Base-by-base conservation (phyloP, 164 flowering plant species). In the Stephania cephalantha region DNA sequence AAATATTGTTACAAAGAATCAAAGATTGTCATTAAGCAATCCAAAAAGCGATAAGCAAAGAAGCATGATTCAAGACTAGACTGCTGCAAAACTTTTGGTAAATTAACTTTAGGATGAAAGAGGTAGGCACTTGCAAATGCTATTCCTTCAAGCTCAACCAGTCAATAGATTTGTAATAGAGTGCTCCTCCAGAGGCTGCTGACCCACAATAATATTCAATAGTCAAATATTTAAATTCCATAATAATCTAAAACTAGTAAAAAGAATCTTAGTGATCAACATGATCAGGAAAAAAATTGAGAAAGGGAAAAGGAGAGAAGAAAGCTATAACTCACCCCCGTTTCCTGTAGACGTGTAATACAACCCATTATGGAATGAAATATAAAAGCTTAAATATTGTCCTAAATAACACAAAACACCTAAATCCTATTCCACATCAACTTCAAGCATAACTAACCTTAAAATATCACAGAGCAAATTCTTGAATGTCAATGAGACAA, bases 11-110 rank as follows among this genome's bases (percentile, higher is more conserved):
- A 12, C 15, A 74, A 66, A 74, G 7, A 66, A 31, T 31, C 35
- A 31, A 31, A 46, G 76, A 74, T 66, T 31, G 29, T 74, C 65
- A 73, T 73, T 64, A 31, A 22, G 29, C 53, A 52, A 31, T 73
- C 52, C 58, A 64, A 46, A 52, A 66, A 66, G 46, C 46, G 18
- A 65, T 17, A 73, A n/a, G 12, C 46, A 22, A 73, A 63, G 17
- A 72, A 64, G 44, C 75, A 64, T 13, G 52, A 73, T 42, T 46
- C 69, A n/a, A 13, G n/a, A 63, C 29, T 58, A 9, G 52, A 35
- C 29, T 58, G 63, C 15, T 45, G 69, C 45, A 22, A 64, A 64
- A 13, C 53, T 7, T 72, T 25, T 10, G 18, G 35, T 6, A 72
- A 72, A 29, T 13, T 71, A 13, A 20, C 46, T 66, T 46, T 29